Evolutionary conservation across 305 asterid genomes (phyloP), one percentile per base, ranked within the genome.

Genomic region (Fraxinus xanthoxyloides): DNA sequence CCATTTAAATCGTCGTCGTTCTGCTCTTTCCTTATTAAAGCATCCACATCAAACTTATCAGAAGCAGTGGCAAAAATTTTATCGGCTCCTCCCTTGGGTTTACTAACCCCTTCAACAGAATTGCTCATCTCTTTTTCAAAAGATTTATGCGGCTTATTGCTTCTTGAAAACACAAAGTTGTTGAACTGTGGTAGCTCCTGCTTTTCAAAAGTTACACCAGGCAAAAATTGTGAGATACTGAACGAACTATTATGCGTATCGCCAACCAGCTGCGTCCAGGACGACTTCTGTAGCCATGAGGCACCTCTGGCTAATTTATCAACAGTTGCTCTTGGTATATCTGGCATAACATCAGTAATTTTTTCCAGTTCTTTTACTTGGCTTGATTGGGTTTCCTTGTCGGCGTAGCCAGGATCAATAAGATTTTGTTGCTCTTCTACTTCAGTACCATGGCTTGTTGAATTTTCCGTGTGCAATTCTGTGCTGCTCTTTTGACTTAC

Each of bases 201-300:
- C 17, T 89, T 88, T 80, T 82, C 89, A 51, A 30, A 75, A 65
- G 86, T 78, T 6, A 67, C 73, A 56, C 80, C 83, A 1, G 95
- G 95, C 81, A 92, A 81, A 87, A 93, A 80, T 35, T 92, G 95
- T 5, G 93, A 85, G 79, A 95, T 83, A 86, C 88, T 92, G 89
- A 95, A 95, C 2, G 95, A 82, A 75, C 86, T 91, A 77, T 70
- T 84, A 36, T 38, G 87, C 70, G 92, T 10, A 84, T 87, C 89
- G 38, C 83, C 89, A 81, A 93, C 88, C 80, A 93, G 86, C 79
- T 92, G 91, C 70, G 88, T 81, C 97, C 98, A 93, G 13, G 98
- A 89, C 40, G 89, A 90, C 82, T 89, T 92, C 65, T 92, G 89
- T 78, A 83, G 73, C 92, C 92, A 87, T 1, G 92, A 79, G 6